Conservation (phyloP, 129 eudicot genomes). For the Glebionis coronaria region DNA sequence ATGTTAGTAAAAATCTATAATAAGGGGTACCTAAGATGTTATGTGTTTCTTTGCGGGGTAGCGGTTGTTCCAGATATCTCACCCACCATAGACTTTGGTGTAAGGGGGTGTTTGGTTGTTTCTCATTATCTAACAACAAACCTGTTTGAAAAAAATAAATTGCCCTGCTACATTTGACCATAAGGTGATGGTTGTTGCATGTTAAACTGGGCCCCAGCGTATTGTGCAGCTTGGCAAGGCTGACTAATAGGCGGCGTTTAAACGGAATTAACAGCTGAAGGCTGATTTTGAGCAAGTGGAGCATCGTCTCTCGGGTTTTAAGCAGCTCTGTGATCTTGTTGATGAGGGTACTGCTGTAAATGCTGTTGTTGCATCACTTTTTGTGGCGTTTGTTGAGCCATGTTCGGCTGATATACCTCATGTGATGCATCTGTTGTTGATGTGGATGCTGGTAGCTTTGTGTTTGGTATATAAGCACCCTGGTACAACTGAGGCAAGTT, state of each 20-base stretch:
- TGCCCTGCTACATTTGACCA: conserved; percentile 40
- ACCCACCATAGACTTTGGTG: no score
- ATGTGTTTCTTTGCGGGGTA: no score
- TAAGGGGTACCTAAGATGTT: no score
- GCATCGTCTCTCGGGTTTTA: conserved; percentile 37
- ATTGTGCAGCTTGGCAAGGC: no score
- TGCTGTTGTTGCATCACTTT: conserved; percentile 28
- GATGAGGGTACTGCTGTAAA: conserved; percentile 45
- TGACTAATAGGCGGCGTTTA: conserved; percentile 20
- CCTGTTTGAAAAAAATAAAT: no score
- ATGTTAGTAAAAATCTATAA: no score
- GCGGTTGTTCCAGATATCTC: no score
- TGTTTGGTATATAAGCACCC: conserved; percentile 38
- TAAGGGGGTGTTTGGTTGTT: no score
- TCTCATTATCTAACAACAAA: no score
- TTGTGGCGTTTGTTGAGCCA: conserved; percentile 56
- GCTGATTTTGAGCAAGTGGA: conserved; percentile 43
- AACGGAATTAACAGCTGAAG: conserved; percentile 28
- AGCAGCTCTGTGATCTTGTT: conserved; percentile 49
- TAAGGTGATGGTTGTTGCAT: conserved; percentile 44
- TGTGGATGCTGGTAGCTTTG: conserved; percentile 50
- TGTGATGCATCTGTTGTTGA: conserved; percentile 61
- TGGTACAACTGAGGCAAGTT: no score
- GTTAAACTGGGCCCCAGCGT: no score
- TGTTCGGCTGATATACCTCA: conserved; percentile 58